A percentile compares a stretch with the other conserved stretches of the same genome.
Evolutionary conservation across 306 rosid genomes (phyloP).

Genomic region (Gastrolobium bilobum): DNA sequence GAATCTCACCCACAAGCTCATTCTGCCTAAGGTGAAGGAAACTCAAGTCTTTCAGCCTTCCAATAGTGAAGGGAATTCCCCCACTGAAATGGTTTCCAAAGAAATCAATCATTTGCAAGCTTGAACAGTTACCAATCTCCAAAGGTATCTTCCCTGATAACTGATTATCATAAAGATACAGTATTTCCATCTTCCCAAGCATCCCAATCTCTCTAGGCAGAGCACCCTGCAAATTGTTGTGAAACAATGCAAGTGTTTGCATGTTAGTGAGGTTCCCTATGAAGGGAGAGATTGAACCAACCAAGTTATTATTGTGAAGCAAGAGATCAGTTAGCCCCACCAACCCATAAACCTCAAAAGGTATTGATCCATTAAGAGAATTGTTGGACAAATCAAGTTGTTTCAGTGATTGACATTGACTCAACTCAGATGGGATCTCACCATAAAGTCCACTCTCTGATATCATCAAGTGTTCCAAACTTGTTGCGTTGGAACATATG

Average conservation of each 20-base stretch:
- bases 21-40: slow-evolving; percentile 84
- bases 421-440: slow-evolving; percentile 73
- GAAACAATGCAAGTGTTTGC: slow-evolving; percentile 62
- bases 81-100: slow-evolving; percentile 76
- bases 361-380: slow-evolving; percentile 72
- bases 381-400: slow-evolving; percentile 82
- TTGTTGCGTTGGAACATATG: slow-evolving; percentile 75
- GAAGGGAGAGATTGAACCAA: slow-evolving; percentile 78
- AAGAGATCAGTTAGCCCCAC: slow-evolving; percentile 60
- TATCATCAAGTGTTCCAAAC: slow-evolving; percentile 63
- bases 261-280: slow-evolving; percentile 73
- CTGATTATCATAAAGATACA: slow-evolving; percentile 79
- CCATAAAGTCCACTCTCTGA: slow-evolving; percentile 60
- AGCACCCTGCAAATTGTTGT: slow-evolving; percentile 74
- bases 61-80: slow-evolving; percentile 76
- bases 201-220: slow-evolving; percentile 83
- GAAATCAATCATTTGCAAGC: slow-evolving; percentile 79
- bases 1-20: slow-evolving; percentile 80
- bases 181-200: slow-evolving; percentile 67
- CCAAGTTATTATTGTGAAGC: slow-evolving; percentile 81
- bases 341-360: slow-evolving; percentile 67
- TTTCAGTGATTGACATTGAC: slow-evolving; percentile 68
- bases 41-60: slow-evolving; percentile 74
- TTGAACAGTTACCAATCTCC: slow-evolving; percentile 86
- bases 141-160: slow-evolving; percentile 76